Conservation (phyloP, 306 rosid species). For the Prunus padus region DNA sequence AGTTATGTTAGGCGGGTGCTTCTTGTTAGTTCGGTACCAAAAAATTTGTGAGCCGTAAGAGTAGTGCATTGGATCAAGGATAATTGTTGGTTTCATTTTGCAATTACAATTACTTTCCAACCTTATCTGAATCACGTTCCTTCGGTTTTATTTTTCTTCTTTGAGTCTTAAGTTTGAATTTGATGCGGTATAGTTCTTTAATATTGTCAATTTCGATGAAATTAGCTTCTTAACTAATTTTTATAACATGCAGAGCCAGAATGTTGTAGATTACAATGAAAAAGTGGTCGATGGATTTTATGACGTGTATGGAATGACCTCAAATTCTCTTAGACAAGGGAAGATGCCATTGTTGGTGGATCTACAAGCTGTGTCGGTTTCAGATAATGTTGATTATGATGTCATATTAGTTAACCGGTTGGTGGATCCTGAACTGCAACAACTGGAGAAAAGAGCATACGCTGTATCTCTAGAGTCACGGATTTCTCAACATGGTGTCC, state of each 20-base stretch:
- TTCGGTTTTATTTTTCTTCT: neutral
- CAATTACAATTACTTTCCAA: neutral
- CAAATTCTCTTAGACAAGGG: constrained; percentile 66
- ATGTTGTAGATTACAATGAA: constrained; percentile 77
- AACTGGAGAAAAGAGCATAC: constrained; percentile 64
- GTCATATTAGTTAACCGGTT: constrained; percentile 75
- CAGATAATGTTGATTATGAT: constrained; percentile 68
- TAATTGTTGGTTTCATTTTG: neutral
- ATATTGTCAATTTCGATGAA: constrained; percentile 9
- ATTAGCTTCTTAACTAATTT: constrained; percentile 29
- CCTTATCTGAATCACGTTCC: neutral
- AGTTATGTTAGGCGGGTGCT: neutral
- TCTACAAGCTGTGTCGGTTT: constrained; percentile 55
- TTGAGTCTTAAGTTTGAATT: neutral
- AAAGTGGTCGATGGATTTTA: constrained; percentile 95
- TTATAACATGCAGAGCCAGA: constrained; percentile 70
- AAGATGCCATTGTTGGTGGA: constrained; percentile 90
- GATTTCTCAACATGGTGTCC: constrained; percentile 57
- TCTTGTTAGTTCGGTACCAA: neutral
- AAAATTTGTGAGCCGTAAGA: neutral
- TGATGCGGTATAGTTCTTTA: constrained; percentile 6
- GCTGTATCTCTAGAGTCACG: constrained; percentile 46
- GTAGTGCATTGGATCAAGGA: neutral
- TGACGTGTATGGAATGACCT: constrained; percentile 70
- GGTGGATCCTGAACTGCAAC: constrained; percentile 65